These are phyloP conservation scores for Brettanomyces sp. DNA, from an alignment of 805 yeast genomes.

Conservation along the genomic window DNA sequence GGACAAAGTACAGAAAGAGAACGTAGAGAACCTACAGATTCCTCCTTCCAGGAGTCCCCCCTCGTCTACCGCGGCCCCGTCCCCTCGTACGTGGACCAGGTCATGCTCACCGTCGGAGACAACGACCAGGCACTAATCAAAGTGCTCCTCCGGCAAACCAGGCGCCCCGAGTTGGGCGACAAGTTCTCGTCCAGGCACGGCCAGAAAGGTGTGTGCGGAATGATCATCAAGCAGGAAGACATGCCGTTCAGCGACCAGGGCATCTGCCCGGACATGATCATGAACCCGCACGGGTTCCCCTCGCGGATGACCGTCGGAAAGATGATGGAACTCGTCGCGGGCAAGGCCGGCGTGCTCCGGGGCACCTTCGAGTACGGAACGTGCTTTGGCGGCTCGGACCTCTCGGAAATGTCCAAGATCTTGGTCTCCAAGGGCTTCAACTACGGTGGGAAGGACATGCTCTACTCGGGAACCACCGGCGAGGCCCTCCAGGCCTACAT, in stretches of 20 bases:
- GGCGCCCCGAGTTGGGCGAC: slow-evolving; percentile 97
- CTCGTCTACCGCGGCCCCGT: slow-evolving; percentile 91
- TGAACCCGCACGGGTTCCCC: slow-evolving; percentile 99
- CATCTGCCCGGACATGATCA: slow-evolving; percentile 86
- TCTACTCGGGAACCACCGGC: slow-evolving; percentile 95
- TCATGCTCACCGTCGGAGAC: slow-evolving; percentile 93
- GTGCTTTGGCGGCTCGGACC: slow-evolving; percentile 95
- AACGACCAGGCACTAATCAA: slow-evolving; percentile 91
- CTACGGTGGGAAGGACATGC: slow-evolving; percentile 96
- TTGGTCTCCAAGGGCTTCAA: slow-evolving; percentile 85
- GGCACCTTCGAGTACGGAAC: slow-evolving; percentile 94
- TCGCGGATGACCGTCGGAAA: slow-evolving; percentile 99
- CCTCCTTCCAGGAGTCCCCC: slow-evolving; percentile 76
- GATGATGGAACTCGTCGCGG: slow-evolving; percentile 92
- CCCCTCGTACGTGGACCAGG: slow-evolving; percentile 92
- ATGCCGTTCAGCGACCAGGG: slow-evolving; percentile 93
- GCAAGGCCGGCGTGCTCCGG: slow-evolving; percentile 93
- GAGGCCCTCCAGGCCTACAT: slow-evolving; percentile 95
- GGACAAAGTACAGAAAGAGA: neutral
- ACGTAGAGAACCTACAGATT: neutral
- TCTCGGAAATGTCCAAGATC: slow-evolving; percentile 89
- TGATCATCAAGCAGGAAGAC: slow-evolving; percentile 94
- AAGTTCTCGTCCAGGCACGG: slow-evolving; percentile 97
- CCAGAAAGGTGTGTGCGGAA: slow-evolving; percentile 98
- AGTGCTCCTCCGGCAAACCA: slow-evolving; percentile 85